Conservation (phyloP, 108 stramenopile genomes). For the Nitzschia inconspicua region DNA sequence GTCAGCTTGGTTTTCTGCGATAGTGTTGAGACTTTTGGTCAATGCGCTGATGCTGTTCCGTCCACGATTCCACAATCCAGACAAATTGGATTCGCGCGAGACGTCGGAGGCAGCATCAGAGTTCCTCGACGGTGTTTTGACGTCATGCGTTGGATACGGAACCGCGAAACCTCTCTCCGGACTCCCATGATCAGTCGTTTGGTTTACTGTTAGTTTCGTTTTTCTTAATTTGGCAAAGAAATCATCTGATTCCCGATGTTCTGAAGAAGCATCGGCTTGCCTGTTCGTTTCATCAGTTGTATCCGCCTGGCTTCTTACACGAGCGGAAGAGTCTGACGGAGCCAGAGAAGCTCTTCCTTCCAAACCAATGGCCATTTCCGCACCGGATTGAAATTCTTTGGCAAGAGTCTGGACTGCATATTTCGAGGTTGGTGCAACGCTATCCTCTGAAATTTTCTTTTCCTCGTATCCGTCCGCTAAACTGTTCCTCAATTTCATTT, state of each 20-base stretch:
- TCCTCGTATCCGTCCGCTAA: slow-evolving; percentile 6
- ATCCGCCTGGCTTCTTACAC: too few species aligned
- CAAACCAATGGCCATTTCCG: too few species aligned
- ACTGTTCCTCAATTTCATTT: slow-evolving; percentile 10
- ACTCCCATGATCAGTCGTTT: too few species aligned
- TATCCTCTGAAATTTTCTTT: slow-evolving; percentile 8
- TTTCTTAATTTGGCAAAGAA: slow-evolving; percentile 15
- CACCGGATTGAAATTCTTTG: too few species aligned
- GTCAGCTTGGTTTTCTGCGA: slow-evolving; percentile 17
- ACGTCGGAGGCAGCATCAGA: slow-evolving; percentile 18
- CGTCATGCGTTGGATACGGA: too few species aligned
- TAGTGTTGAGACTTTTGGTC: slow-evolving; percentile 20
- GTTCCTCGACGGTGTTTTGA: background rate
- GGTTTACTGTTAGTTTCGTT: too few species aligned
- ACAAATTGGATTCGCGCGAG: slow-evolving; percentile 7
- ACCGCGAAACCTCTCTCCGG: too few species aligned
- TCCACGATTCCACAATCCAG: slow-evolving; percentile 29
- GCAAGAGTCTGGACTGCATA: too few species aligned
- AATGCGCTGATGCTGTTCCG: slow-evolving; percentile 12
- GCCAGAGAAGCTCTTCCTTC: too few species aligned
- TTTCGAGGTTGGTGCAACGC: background rate
- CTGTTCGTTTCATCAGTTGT: too few species aligned
- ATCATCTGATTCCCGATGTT: slow-evolving; percentile 10
- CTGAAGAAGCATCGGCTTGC: slow-evolving; percentile 6
- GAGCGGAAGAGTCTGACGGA: too few species aligned